Conservation (phyloP, 768 basidiomycete genomes). For the Macrolepiota dolichaula region DNA sequence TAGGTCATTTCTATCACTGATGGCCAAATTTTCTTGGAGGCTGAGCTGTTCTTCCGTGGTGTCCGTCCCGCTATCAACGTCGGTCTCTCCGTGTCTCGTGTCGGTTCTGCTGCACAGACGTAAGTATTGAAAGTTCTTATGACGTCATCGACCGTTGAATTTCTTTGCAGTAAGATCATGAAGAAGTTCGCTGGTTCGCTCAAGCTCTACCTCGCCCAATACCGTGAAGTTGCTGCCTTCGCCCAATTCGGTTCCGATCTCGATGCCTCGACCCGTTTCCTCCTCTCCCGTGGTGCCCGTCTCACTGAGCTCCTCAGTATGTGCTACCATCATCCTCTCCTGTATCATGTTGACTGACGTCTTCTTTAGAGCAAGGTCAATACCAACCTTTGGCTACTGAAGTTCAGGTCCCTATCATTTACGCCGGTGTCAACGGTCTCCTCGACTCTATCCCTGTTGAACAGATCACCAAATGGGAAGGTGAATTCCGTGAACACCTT, state of each 20-base stretch:
- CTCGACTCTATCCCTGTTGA: slow-evolving; percentile 96
- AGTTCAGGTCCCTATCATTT: slow-evolving; percentile 97
- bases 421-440: slow-evolving; percentile 99
- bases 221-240: slow-evolving; percentile 99
- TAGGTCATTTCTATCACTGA: slow-evolving; percentile 99
- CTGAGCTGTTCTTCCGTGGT: slow-evolving; percentile 99
- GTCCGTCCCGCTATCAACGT: slow-evolving; percentile 99
- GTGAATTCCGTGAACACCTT: slow-evolving; percentile 88
- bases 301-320: slow-evolving; percentile 92
- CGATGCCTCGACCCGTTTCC: slow-evolving; percentile 98
- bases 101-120: slow-evolving; percentile 99
- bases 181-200: slow-evolving; percentile 99
- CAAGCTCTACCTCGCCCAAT: slow-evolving; percentile 99
- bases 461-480: slow-evolving; percentile 91
- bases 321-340: slow-evolving; percentile 21
- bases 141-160: not conserved
- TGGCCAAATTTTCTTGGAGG: slow-evolving; percentile 99
- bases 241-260: slow-evolving; percentile 99
- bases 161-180: slow-evolving; percentile 81
- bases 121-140: slow-evolving; percentile 37
- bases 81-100: slow-evolving; percentile 99
- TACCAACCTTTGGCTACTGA: slow-evolving; percentile 94
- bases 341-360: slow-evolving; percentile 16
- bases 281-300: slow-evolving; percentile 96
- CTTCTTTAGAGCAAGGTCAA: slow-evolving; percentile 86